Base-by-base conservation (phyloP, 768 basidiomycete genomes). In the Leccinum fibrillosum region DNA sequence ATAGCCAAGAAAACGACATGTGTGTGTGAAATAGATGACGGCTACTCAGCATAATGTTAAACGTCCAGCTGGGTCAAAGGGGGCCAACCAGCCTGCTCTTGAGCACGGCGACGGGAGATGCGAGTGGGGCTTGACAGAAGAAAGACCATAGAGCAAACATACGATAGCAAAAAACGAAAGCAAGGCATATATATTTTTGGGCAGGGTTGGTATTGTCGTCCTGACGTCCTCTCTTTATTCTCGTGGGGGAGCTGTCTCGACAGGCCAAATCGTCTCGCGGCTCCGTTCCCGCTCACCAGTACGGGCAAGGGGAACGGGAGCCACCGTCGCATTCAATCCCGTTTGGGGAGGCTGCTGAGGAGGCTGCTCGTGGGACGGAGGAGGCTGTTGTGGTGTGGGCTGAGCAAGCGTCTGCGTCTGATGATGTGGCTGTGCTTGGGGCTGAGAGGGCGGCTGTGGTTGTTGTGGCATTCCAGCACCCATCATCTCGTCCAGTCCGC, bases 401-500 rank as follows among this genome's bases (percentile, higher is more conserved):
- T 69, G 69, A 28, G 66, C 52, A 19, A 72, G 52, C 30, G 61
- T 23, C 52, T 71, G 69, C 2, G 56, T 32, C 32, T 62, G 69
- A 15, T 63, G 68, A 13, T 65, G 67, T 11, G 67, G 61, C 62
- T 69, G 71, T 65, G 59, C 49, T 37, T 54, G 67, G 11, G 60
- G 49, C 23, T 56, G 67, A 19, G 68, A 58, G 0, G 60, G 56
- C 66, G 64, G 67, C 4, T 64, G 57, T 44, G 69, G 51, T 30
- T 64, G 67, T 49, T 64, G 74, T 52, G 70, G 62, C 37, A 61
- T 62, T 47, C 49, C 21, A 13, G 25, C 25, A 23, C 63, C 80
- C 63, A 82, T 77, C 82, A 90, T 85, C 69, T 92, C 90, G 55
- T 92, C 90, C 64, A 93, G 76, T 23, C 85, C 88, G 63, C 85